Conservation (phyloP, 208 protist species). For the Hexamita inflata region DNA sequence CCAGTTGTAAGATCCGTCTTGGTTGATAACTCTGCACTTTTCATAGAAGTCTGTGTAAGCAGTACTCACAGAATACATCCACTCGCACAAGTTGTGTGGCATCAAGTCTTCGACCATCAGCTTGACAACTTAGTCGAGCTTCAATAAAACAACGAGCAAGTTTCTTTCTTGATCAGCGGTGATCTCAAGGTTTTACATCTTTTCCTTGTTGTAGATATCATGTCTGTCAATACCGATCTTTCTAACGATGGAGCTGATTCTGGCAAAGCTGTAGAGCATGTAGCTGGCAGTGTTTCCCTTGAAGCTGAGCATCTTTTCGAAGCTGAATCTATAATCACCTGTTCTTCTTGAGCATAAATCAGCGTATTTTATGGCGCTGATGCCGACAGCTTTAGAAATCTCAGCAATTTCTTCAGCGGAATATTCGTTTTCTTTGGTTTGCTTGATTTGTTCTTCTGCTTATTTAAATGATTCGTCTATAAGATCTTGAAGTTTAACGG, state of each 20-base stretch:
- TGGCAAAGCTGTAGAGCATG: slow-evolving; percentile 83
- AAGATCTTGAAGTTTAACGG: slow-evolving; percentile 73
- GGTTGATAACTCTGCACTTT: slow-evolving; percentile 62
- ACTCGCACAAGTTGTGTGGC: slow-evolving; percentile 75
- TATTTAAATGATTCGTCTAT: slow-evolving; percentile 74
- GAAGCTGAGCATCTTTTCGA: slow-evolving; percentile 78
- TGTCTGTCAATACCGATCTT: slow-evolving; percentile 61
- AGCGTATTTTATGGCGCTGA: slow-evolving; percentile 84
- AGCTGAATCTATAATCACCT: slow-evolving; percentile 78
- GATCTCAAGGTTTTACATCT: slow-evolving; percentile 53
- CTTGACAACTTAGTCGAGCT: slow-evolving; percentile 20
- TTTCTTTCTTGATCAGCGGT: slow-evolving; percentile 50
- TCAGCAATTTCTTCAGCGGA: slow-evolving; percentile 51
- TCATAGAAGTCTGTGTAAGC: slow-evolving; percentile 79
- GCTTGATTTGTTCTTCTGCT: slow-evolving; percentile 43
- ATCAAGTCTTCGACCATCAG: slow-evolving; percentile 56
- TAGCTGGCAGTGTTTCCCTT: slow-evolving; percentile 85
- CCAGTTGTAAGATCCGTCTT: slow-evolving; percentile 50
- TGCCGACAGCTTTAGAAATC: slow-evolving; percentile 68
- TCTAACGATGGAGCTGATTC: slow-evolving; percentile 70
- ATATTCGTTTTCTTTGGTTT: not conserved
- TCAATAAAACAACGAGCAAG: slow-evolving; percentile 20
- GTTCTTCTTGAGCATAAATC: slow-evolving; percentile 69
- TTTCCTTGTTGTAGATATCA: slow-evolving; percentile 51
- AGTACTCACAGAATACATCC: slow-evolving; percentile 70